Evolutionary conservation across 1,284 basidiomycete genomes (phyloP).

Genomic region (Trichosporon sp.): DNA sequence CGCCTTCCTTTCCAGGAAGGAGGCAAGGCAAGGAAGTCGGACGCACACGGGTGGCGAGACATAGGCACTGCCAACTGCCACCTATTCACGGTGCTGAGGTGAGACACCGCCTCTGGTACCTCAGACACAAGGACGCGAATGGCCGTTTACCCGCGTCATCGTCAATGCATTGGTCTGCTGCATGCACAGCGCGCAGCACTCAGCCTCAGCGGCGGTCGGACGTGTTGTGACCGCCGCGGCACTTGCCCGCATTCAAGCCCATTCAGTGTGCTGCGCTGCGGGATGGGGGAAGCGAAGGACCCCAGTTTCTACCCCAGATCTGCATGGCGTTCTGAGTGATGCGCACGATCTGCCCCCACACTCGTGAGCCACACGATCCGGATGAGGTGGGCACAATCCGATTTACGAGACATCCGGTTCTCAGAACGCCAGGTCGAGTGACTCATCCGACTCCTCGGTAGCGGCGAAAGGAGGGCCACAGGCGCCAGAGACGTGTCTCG

Average conservation of each 20-base stretch:
- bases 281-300: neutral
- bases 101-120: neutral
- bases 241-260: neutral
- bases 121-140: neutral
- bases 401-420: neutral
- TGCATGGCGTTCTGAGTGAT: neutral
- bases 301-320: neutral
- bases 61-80: neutral
- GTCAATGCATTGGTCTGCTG: neutral
- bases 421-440: neutral
- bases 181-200: neutral
- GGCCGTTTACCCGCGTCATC: neutral
- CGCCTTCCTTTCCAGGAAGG: neutral
- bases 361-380: neutral
- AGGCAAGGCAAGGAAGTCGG: no score
- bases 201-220: neutral
- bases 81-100: neutral
- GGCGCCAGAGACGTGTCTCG: neutral
- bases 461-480: neutral
- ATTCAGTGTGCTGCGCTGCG: neutral
- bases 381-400: neutral
- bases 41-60: neutral
- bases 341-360: neutral
- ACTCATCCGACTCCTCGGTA: neutral
- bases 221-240: neutral